phyloP scores from a whole-genome alignment of 2,329 filamentous ascomycete species.

The Ambrosiella cleistominuta region DNA sequence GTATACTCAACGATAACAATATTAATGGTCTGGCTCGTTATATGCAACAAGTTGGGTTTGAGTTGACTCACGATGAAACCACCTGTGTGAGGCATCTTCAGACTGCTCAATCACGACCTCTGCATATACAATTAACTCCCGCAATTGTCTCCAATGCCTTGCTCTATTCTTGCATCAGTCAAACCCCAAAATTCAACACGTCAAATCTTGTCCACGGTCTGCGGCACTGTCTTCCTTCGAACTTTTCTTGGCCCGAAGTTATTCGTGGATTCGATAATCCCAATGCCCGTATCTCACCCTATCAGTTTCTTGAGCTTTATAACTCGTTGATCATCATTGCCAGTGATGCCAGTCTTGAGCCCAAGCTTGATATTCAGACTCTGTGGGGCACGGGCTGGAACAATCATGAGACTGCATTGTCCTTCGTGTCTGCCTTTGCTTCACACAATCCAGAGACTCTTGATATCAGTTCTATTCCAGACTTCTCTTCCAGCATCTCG shows the following conservation, averaged over 20 bases:
- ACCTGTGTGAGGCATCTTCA: conserved; percentile 38
- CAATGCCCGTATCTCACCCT: conserved; percentile 54
- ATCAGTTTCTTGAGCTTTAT: conserved; percentile 70
- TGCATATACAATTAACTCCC: conserved; percentile 47
- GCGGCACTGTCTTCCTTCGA: conserved; percentile 40
- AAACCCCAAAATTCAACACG: conserved; percentile 35
- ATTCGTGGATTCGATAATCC: conserved; percentile 67
- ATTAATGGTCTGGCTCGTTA: conserved; percentile 41
- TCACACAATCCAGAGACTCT: conserved; percentile 58
- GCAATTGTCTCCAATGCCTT: conserved; percentile 61
- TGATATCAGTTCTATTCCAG: conserved; percentile 70
- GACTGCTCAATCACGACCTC: conserved; percentile 23
- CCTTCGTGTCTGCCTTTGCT: conserved; percentile 80
- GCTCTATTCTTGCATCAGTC: conserved; percentile 45
- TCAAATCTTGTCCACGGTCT: conserved; percentile 42
- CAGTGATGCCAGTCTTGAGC: conserved; percentile 32
- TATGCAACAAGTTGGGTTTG: conserved; percentile 57
- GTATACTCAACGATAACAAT: conserved; percentile 42
- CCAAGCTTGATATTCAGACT: conserved; percentile 60
- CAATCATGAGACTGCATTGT: conserved; percentile 71
- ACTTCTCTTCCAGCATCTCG: conserved; percentile 61
- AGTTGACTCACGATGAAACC: conserved; percentile 61
- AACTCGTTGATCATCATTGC: conserved; percentile 60
- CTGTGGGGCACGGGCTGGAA: conserved; percentile 87
- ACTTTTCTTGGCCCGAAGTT: conserved; percentile 55